These are phyloP conservation scores for Cytidiella melzeri DNA, from an alignment of 768 basidiomycete species.

Conservation along the genomic window DNA sequence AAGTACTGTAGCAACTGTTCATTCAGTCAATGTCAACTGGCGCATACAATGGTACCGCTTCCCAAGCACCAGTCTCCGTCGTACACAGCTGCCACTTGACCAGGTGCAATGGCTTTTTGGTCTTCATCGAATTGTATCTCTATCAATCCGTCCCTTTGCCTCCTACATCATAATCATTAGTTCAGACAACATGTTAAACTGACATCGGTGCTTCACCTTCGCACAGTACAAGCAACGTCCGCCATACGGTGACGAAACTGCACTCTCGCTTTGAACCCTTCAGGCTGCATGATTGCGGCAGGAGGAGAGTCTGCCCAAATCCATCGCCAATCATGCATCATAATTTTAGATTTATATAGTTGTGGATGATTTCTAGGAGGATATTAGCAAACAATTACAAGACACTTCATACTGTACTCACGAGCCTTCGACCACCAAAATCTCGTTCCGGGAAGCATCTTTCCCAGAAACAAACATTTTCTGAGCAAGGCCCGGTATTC, in stretches of 20 bases:
- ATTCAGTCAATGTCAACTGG: too few species aligned
- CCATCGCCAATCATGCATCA: conserved; percentile 59
- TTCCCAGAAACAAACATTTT: conserved; percentile 75
- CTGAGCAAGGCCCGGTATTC: conserved; percentile 51
- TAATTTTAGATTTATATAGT: conserved; percentile 34
- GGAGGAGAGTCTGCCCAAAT: conserved; percentile 67
- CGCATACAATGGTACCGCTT: conserved; percentile 55
- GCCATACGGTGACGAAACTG: conserved; percentile 71
- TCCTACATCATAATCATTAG: conserved; percentile 2
- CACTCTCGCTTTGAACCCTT: conserved; percentile 44
- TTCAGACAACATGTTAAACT: neutral
- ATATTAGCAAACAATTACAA: neutral
- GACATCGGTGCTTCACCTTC: conserved; percentile 30
- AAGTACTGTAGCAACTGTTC: too few species aligned
- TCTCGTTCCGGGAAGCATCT: conserved; percentile 50
- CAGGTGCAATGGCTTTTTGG: conserved; percentile 64
- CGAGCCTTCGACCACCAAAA: conserved; percentile 76
- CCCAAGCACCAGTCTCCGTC: conserved; percentile 78
- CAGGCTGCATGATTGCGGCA: conserved; percentile 28
- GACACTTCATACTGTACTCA: conserved; percentile 23
- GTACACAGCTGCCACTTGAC: conserved; percentile 77
- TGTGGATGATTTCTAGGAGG: conserved; percentile 50
- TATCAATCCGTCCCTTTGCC: conserved; percentile 19
- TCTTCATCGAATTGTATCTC: conserved; percentile 52
- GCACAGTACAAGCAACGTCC: conserved; percentile 45